Evolutionary conservation across 495 filamentous ascomycete genomes (phyloP).

Genomic region (Letharia columbiana): DNA sequence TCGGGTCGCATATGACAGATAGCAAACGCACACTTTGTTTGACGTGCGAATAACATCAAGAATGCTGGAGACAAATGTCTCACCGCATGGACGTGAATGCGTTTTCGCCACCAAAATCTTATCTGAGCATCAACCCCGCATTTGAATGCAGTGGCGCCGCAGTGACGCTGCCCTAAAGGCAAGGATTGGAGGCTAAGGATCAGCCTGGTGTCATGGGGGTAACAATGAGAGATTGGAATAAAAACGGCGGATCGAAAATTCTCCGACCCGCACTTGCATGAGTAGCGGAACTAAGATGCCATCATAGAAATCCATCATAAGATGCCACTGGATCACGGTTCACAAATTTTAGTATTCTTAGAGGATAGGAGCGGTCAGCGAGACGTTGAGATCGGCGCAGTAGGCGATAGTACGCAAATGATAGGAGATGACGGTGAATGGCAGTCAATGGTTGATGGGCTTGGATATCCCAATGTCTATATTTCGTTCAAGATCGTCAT

Average conservation of each 20-base stretch:
- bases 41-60: constrained; percentile 3
- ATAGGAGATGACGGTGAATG: not conserved
- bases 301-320: no score
- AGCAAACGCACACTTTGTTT: not conserved
- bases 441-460: not conserved
- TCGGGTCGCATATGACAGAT: not conserved
- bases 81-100: not conserved
- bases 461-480: constrained; percentile 1
- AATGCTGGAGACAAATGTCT: no score
- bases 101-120: not conserved
- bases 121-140: constrained; percentile 6
- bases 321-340: not conserved
- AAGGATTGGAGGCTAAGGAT: not conserved
- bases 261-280: constrained; percentile 10
- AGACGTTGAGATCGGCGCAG: not conserved
- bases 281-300: not conserved
- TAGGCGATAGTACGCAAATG: not conserved
- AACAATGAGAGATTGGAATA: not conserved
- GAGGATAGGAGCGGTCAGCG: not conserved
- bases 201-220: not conserved
- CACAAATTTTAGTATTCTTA: not conserved
- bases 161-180: constrained; percentile 5
- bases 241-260: constrained; percentile 1
- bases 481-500: constrained; percentile 5
- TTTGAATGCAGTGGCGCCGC: not conserved